Evolutionary conservation across 2,329 filamentous ascomycete genomes (phyloP).

Genomic region (Nannizzia gypsea): DNA sequence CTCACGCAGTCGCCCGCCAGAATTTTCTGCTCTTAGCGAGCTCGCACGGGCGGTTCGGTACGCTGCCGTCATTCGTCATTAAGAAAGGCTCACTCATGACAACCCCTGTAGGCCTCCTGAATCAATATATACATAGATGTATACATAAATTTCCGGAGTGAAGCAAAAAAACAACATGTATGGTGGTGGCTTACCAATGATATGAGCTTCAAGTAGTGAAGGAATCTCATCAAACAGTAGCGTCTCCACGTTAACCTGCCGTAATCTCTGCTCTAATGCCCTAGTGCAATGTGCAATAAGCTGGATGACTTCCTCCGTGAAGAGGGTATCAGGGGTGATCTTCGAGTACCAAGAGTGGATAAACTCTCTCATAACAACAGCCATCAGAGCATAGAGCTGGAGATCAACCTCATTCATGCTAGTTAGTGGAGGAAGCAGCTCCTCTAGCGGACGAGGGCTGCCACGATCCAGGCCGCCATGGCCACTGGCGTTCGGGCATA

Average conservation of each 20-base stretch:
- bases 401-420: conserved; percentile 89
- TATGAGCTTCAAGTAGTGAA: conserved; percentile 65
- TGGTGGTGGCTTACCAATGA: conserved; percentile 39
- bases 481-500: conserved; percentile 54
- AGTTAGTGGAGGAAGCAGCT: conserved; percentile 78
- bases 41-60: conserved; percentile 57
- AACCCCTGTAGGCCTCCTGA: not conserved
- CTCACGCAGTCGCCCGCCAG: conserved; percentile 51
- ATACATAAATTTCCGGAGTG: not conserved
- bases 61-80: conserved; percentile 38
- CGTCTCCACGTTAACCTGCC: conserved; percentile 70
- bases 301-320: conserved; percentile 77
- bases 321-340: conserved; percentile 80
- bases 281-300: conserved; percentile 87
- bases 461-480: conserved; percentile 41
- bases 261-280: conserved; percentile 72
- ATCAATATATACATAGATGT: not conserved
- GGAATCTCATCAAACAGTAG: conserved; percentile 81
- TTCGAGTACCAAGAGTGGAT: conserved; percentile 87
- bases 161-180: not conserved
- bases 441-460: conserved; percentile 58
- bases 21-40: conserved; percentile 43
- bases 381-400: conserved; percentile 83
- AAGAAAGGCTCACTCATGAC: not conserved
- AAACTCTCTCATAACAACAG: conserved; percentile 79